A percentile compares a stretch with the other conserved stretches of the same genome.
Conservation (phyloP, 441 rosid species). For the Erodium texanum region DNA sequence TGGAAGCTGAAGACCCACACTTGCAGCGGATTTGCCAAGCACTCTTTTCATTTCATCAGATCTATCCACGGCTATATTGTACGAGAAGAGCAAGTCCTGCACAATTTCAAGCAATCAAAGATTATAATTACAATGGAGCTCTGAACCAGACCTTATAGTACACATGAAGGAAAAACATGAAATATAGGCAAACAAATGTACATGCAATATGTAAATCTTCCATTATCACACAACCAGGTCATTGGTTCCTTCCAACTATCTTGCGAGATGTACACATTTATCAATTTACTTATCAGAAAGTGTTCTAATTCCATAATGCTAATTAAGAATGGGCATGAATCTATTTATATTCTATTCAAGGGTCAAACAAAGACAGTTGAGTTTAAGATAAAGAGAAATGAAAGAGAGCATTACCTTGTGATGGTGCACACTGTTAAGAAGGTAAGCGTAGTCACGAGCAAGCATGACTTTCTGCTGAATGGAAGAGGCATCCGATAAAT, state of each 20-base stretch:
- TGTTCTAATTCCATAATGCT: no score
- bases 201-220: background rate
- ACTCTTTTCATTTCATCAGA: slow-evolving; percentile 66
- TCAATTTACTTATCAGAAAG: background rate
- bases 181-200: background rate
- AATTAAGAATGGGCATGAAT: background rate
- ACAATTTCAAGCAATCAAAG: slow-evolving; percentile 10
- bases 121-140: background rate
- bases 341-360: background rate
- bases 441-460: slow-evolving; percentile 52
- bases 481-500: slow-evolving; percentile 25
- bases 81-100: slow-evolving; percentile 82
- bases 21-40: slow-evolving; percentile 74
- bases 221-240: background rate
- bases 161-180: background rate
- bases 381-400: background rate
- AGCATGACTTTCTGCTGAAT: slow-evolving; percentile 46
- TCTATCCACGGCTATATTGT: slow-evolving; percentile 85
- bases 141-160: background rate
- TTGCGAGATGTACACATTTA: background rate
- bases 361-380: background rate
- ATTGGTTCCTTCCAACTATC: background rate
- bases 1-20: slow-evolving; percentile 88
- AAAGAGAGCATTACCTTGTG: slow-evolving; percentile 49
- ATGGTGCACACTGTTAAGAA: slow-evolving; percentile 69